Percentiles rank a stretch among this genome's conserved stretches.
Conservation (phyloP, 2,329 filamentous ascomycete species). For the Mycosphaerelloides madeirae region DNA sequence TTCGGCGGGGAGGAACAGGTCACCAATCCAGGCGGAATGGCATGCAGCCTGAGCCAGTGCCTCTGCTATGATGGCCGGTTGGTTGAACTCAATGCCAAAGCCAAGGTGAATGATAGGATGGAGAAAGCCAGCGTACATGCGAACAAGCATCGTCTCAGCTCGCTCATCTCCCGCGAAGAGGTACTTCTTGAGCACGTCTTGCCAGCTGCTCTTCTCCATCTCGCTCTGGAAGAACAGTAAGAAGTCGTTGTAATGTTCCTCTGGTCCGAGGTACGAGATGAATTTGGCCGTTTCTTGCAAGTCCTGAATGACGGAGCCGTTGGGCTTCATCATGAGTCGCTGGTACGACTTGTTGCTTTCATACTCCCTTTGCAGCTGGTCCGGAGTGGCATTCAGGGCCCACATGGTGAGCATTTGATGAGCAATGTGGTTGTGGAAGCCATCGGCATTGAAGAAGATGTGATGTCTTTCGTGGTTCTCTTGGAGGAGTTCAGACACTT, state of each 20-base stretch:
- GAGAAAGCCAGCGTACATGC: slow-evolving; percentile 65
- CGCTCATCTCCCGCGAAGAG: slow-evolving; percentile 62
- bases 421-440: slow-evolving; percentile 77
- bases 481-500: slow-evolving; percentile 65
- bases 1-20: slow-evolving; percentile 54
- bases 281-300: slow-evolving; percentile 56
- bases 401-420: slow-evolving; percentile 75
- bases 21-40: slow-evolving; percentile 55
- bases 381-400: slow-evolving; percentile 62
- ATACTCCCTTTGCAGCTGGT: slow-evolving; percentile 60
- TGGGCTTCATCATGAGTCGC: slow-evolving; percentile 37
- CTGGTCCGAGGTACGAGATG: slow-evolving; percentile 58
- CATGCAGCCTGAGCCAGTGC: slow-evolving; percentile 72
- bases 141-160: slow-evolving; percentile 63
- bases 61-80: slow-evolving; percentile 76
- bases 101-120: slow-evolving; percentile 79
- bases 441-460: slow-evolving; percentile 70
- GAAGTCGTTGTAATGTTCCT: slow-evolving; percentile 64
- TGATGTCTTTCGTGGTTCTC: slow-evolving; percentile 70
- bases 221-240: slow-evolving; percentile 71
- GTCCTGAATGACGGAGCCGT: slow-evolving; percentile 50
- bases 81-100: slow-evolving; percentile 76
- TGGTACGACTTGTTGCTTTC: slow-evolving; percentile 65
- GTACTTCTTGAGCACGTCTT: slow-evolving; percentile 59
- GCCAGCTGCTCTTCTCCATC: slow-evolving; percentile 61